phyloP scores from a whole-genome alignment of 164 flowering plant species.

The Nymphaea thermarum region DNA sequence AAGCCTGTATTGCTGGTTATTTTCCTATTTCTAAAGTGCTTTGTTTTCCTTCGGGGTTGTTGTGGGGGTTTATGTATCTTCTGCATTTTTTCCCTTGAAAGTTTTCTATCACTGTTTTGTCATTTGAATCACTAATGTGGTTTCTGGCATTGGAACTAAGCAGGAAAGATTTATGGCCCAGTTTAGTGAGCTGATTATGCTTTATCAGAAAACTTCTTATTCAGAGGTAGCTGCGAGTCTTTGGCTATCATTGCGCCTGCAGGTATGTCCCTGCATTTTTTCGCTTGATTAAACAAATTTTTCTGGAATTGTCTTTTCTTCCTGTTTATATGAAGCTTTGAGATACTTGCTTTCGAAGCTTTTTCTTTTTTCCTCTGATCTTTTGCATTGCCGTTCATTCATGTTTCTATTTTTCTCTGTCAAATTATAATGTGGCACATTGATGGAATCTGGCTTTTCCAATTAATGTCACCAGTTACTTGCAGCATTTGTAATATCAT shows the following conservation, averaged over 20 bases:
- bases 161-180: constrained; percentile 57
- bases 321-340: too few species aligned
- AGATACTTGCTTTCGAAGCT: neutral
- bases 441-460: neutral
- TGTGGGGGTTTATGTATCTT: too few species aligned
- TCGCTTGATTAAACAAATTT: neutral
- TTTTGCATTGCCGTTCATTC: neutral
- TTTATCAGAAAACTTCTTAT: constrained; percentile 70
- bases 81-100: too few species aligned
- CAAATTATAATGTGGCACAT: neutral
- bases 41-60: too few species aligned
- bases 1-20: too few species aligned
- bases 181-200: constrained; percentile 41
- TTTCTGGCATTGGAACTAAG: neutral
- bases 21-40: too few species aligned
- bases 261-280: constrained; percentile 29
- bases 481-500: constrained; percentile 71
- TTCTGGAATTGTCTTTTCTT: too few species aligned
- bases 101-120: neutral
- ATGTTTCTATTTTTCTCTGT: neutral
- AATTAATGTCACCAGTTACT: constrained; percentile 35
- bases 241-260: constrained; percentile 97
- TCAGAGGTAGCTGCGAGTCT: constrained; percentile 71
- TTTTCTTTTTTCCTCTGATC: neutral
- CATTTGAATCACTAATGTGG: neutral